These are phyloP conservation scores for Syncephalastrum monosporum DNA, from an alignment of 371 early-diverging fungal genomes.

Conservation along the genomic window DNA sequence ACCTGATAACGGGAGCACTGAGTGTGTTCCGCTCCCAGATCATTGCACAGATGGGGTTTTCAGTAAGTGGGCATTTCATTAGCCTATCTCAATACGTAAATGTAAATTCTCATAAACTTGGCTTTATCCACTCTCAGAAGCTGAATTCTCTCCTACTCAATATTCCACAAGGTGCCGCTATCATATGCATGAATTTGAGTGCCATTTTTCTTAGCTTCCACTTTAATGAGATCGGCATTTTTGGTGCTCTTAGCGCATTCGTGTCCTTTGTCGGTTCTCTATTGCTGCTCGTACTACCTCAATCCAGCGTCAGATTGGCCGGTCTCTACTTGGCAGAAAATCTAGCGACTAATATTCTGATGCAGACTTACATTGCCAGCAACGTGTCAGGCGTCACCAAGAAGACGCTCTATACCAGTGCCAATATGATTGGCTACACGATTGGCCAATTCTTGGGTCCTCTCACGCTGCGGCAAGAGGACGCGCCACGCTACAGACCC, in stretches of 20 bases:
- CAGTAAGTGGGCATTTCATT: slow-evolving; percentile 3
- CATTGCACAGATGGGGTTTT: slow-evolving; percentile 13
- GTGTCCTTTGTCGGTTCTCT: slow-evolving; percentile 13
- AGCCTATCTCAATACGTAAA: not conserved
- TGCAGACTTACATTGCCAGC: slow-evolving; percentile 10
- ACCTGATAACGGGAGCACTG: slow-evolving; percentile 11
- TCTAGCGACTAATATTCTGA: slow-evolving; percentile 6
- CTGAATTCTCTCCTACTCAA: slow-evolving; percentile 2
- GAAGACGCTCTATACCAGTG: slow-evolving; percentile 18
- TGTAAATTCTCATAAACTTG: not conserved
- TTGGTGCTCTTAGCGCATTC: slow-evolving; percentile 1
- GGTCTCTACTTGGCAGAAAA: slow-evolving; percentile 12
- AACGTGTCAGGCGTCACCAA: slow-evolving; percentile 22
- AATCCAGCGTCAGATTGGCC: slow-evolving; percentile 1
- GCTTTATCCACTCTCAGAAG: not conserved
- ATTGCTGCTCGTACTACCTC: slow-evolving; percentile 8
- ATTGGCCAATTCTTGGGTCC: slow-evolving; percentile 25
- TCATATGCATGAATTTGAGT: not conserved
- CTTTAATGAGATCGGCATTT: slow-evolving; percentile 7
- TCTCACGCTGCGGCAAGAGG: slow-evolving; percentile 15
- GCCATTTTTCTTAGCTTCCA: slow-evolving; percentile 2
- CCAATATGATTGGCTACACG: slow-evolving; percentile 8
- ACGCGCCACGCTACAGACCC: slow-evolving; percentile 15
- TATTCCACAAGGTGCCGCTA: slow-evolving; percentile 1
- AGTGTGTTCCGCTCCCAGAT: slow-evolving; percentile 10